These are phyloP conservation scores for Mitragyna speciosa DNA, from an alignment of 257 asterid genomes.

Conservation along the genomic window DNA sequence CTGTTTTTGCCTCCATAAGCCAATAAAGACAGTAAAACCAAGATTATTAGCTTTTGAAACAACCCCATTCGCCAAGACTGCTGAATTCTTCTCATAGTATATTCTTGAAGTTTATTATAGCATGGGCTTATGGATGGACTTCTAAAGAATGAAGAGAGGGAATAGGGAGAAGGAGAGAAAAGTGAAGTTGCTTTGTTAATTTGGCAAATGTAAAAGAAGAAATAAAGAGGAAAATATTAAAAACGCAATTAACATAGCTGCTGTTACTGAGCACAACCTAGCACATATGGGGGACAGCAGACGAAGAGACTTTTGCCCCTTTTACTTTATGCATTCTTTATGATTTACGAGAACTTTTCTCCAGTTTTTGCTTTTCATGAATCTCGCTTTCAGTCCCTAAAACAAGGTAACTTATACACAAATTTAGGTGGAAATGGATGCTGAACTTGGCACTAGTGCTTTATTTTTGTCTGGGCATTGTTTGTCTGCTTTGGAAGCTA, in stretches of 20 bases:
- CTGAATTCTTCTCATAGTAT: constrained; percentile 22
- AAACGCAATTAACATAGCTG: not conserved
- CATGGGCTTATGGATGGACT: not conserved
- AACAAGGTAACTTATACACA: constrained; percentile 23
- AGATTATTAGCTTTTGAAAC: constrained; percentile 23
- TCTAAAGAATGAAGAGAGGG: not conserved
- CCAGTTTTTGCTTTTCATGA: constrained; percentile 15
- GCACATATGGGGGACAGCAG: constrained; percentile 37
- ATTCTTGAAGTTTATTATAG: not conserved
- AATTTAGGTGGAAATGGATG: constrained; percentile 5
- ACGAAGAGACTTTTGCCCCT: constrained; percentile 28
- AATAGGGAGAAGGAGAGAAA: not conserved
- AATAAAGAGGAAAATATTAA: not conserved
- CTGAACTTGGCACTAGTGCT: constrained; percentile 17
- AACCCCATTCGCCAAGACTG: constrained; percentile 8
- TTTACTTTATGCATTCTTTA: constrained; percentile 26
- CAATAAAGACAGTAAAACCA: constrained; percentile 20
- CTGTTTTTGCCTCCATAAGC: constrained; percentile 22
- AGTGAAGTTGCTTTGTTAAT: not conserved
- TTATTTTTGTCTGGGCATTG: constrained; percentile 21
- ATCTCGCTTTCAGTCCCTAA: constrained; percentile 34
- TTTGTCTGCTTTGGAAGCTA: constrained; percentile 30
- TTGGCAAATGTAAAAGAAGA: constrained; percentile 17
- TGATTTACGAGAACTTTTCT: constrained; percentile 34
- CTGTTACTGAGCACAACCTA: constrained; percentile 31